Evolutionary conservation across 1,139 yeast species (phyloP), one percentile per base, ranked within the genome.

Genomic region (Hemisphaericaspora lyxosophila): DNA sequence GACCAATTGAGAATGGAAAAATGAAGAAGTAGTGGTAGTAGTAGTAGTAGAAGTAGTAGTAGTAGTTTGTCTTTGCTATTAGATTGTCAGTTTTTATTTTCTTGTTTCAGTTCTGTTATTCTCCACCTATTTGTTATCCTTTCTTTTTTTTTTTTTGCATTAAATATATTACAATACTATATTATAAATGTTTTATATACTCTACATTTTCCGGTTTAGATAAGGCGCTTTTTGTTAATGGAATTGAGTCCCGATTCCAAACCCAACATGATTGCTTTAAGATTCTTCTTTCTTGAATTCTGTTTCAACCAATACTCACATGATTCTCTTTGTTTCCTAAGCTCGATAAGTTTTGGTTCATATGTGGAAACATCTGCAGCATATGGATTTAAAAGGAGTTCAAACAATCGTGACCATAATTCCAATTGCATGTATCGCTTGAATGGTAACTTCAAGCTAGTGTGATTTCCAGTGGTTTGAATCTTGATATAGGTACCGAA

Each of bases 391-490:
- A 89, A 63, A 34, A 89, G 60, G 2, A 73, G 45, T 29, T 78
- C 77, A 55, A 89, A 87, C 19, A 89, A 58, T 3, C 79, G 78
- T 5, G 53, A 60, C 97, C 97, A 90, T 4, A 86, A 46, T 9
- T 52, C 48, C 2, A 77, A 80, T 48, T 85, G 85, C 96, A 96
- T 86, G 52, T 85, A 86, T 37, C 95, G 61, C 55, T 84, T 86
- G 25, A 86, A 64, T 0, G 76, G 55, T 19, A 67, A 65, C 9
- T 62, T 54, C 16, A 85, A 51, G 14, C 57, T 60, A 36, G 71
- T 57, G 3, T 49, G 53, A 1, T 66, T 65, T 28, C 51, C 52
- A 22, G 43, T 31, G 24, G 53, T 46, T 8, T 54, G 56, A 0
- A 78, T 66, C 37, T 75, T 77, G 22, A 89, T 80, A 42, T 75